phyloP scores from a whole-genome alignment of 306 rosid genomes.

The Casuarina glauca region DNA sequence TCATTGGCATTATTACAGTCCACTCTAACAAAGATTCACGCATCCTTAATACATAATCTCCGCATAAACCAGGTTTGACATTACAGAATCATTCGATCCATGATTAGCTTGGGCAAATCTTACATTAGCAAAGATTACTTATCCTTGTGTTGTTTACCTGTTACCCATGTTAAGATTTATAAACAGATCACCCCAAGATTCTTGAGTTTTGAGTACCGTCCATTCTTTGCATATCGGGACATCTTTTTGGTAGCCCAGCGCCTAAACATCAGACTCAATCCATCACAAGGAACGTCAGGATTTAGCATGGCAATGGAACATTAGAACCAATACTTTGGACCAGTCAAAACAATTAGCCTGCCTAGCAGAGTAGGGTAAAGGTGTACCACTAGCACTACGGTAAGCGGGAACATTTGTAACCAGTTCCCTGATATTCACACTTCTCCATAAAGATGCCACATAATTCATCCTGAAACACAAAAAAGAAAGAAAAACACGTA shows the following conservation, averaged over 20 bases:
- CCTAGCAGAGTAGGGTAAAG: conserved; percentile 10
- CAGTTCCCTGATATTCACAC: conserved; percentile 66
- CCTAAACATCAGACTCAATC: conserved; percentile 66
- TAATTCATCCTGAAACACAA: conserved; percentile 42
- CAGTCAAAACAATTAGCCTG: conserved; percentile 12
- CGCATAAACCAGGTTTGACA: too few species aligned
- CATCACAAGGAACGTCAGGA: conserved; percentile 67
- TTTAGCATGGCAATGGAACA: conserved; percentile 11
- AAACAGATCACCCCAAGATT: conserved; percentile 90
- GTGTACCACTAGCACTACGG: conserved; percentile 57
- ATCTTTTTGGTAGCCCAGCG: conserved; percentile 92
- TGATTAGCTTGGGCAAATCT: too few species aligned
- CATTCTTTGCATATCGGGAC: conserved; percentile 89
- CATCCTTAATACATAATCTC: too few species aligned
- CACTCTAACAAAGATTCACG: too few species aligned
- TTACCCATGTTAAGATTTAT: too few species aligned
- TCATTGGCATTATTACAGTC: too few species aligned
- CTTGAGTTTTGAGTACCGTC: conserved; percentile 88
- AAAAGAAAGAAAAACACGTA: neutral
- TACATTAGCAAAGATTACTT: too few species aligned
- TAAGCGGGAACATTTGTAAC: conserved; percentile 58
- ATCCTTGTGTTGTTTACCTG: too few species aligned
- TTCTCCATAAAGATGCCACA: conserved; percentile 54
- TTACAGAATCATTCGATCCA: too few species aligned
- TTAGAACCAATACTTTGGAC: conserved; percentile 12